Conservation (phyloP, 2,329 filamentous ascomycete genomes). For the Graphilbum sp. region DNA sequence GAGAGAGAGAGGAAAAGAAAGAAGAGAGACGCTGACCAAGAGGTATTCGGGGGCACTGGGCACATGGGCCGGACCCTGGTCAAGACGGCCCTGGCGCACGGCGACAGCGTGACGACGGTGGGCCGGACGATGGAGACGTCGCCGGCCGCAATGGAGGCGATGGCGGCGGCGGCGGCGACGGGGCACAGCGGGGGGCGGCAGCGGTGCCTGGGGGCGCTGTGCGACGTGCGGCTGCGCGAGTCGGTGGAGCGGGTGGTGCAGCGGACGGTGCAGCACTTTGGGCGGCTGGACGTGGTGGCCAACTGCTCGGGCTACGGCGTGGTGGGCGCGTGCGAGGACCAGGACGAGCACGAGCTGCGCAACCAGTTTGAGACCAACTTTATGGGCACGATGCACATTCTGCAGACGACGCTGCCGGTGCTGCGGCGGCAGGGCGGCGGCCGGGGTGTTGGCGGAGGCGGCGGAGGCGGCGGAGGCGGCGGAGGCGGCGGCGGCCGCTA, state of each 20-base stretch:
- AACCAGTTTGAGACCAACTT: constrained; percentile 98
- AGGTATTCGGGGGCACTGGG: constrained; percentile 93
- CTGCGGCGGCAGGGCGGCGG: constrained; percentile 48
- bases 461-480: constrained; percentile 62
- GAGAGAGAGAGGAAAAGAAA: constrained; percentile 14
- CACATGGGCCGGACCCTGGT: constrained; percentile 89
- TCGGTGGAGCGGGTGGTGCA: constrained; percentile 61
- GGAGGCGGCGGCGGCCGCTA: constrained; percentile 47
- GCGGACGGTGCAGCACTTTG: constrained; percentile 56
- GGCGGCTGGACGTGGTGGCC: constrained; percentile 71
- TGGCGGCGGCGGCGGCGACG: constrained; percentile 28
- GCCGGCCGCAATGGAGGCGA: constrained; percentile 53
- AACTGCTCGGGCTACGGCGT: constrained; percentile 94
- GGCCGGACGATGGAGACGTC: constrained; percentile 68
- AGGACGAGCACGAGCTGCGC: constrained; percentile 85
- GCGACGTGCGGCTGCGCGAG: constrained; percentile 71
- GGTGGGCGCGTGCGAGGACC: constrained; percentile 89
- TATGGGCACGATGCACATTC: constrained; percentile 85
- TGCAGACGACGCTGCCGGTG: constrained; percentile 75
- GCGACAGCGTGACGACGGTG: constrained; percentile 73
- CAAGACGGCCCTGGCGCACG: constrained; percentile 62
- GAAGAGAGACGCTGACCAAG: not conserved
- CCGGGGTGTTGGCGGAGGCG: constrained; percentile 37
- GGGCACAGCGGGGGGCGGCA: constrained; percentile 50
- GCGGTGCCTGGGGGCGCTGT: constrained; percentile 69